Evolutionary conservation across 192 early-diverging fungal genomes (phyloP).

Genomic region (Gonapodya sp.): DNA sequence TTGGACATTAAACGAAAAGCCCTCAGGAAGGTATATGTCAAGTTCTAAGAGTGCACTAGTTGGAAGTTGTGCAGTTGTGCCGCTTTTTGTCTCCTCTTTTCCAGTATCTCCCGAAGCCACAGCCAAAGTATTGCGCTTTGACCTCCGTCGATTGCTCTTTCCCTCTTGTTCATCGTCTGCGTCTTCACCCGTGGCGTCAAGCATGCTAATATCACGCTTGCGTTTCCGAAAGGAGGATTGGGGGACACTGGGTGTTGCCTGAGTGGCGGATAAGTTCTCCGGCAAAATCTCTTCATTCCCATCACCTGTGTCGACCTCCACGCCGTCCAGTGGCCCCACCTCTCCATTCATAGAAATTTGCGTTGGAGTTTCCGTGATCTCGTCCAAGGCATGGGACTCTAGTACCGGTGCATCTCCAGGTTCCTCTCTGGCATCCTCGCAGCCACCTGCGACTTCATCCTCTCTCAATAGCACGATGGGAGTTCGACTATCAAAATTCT

Average conservation of each 20-base stretch:
- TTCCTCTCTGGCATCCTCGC: not conserved
- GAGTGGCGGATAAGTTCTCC: not conserved
- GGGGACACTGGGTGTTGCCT: not conserved
- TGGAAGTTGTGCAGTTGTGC: not conserved
- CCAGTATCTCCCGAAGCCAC: not conserved
- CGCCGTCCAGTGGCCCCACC: not conserved
- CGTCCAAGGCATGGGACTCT: not conserved
- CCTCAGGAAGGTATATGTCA: not conserved
- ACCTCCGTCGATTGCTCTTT: not conserved
- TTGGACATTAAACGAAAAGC: not conserved
- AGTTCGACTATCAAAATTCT: not conserved
- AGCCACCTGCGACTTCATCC: not conserved
- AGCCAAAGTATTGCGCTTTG: not conserved
- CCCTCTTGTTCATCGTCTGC: not conserved
- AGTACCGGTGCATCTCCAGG: not conserved
- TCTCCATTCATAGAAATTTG: too few relatives aligned
- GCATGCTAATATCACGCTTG: not conserved
- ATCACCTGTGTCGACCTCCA: not conserved
- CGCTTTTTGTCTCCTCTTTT: not conserved
- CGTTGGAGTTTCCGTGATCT: not conserved
- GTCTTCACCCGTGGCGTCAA: not conserved
- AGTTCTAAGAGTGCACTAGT: not conserved
- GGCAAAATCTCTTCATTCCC: not conserved
- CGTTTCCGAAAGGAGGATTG: not conserved
- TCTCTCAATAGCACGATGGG: not conserved